Conservation (phyloP, 192 early-diverging fungal genomes). For the Backusella tuberculispora region DNA sequence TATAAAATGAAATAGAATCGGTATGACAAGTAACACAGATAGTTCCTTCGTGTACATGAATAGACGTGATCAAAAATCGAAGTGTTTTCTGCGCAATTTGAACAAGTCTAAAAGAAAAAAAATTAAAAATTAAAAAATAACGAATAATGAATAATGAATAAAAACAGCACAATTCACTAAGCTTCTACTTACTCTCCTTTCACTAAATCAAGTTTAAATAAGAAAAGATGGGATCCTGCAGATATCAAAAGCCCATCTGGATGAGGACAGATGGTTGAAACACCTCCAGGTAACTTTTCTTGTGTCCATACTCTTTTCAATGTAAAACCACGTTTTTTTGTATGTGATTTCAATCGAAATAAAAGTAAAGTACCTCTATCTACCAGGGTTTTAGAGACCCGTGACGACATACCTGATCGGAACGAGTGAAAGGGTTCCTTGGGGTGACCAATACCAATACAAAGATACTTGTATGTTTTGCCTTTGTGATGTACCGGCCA, state of each 20-base stretch:
- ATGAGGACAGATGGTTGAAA: slow-evolving; percentile 34
- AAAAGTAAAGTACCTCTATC: slow-evolving; percentile 25
- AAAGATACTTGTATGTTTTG: slow-evolving; percentile 34
- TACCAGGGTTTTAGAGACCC: slow-evolving; percentile 3
- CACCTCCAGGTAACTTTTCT: slow-evolving; percentile 26
- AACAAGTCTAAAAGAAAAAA: slow-evolving; percentile 22
- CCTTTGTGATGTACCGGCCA: slow-evolving; percentile 29
- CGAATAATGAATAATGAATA: neutral
- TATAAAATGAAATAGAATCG: slow-evolving; percentile 33
- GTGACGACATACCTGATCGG: neutral
- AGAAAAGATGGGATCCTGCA: slow-evolving; percentile 22
- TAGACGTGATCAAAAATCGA: slow-evolving; percentile 34
- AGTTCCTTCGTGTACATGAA: slow-evolving; percentile 3
- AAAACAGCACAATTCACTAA: too few species aligned
- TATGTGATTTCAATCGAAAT: slow-evolving; percentile 26
- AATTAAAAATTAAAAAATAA: neutral
- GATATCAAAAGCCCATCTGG: slow-evolving; percentile 32
- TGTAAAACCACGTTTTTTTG: neutral
- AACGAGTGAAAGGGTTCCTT: slow-evolving; percentile 14
- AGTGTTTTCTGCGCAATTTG: slow-evolving; percentile 25
- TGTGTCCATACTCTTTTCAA: slow-evolving; percentile 31
- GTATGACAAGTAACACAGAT: slow-evolving; percentile 30
- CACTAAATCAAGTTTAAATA: slow-evolving; percentile 28
- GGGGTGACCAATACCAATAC: slow-evolving; percentile 31
- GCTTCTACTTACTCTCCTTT: slow-evolving; percentile 25